Conservation (phyloP, 1,139 yeast species). For the Dujonia santamariae region DNA sequence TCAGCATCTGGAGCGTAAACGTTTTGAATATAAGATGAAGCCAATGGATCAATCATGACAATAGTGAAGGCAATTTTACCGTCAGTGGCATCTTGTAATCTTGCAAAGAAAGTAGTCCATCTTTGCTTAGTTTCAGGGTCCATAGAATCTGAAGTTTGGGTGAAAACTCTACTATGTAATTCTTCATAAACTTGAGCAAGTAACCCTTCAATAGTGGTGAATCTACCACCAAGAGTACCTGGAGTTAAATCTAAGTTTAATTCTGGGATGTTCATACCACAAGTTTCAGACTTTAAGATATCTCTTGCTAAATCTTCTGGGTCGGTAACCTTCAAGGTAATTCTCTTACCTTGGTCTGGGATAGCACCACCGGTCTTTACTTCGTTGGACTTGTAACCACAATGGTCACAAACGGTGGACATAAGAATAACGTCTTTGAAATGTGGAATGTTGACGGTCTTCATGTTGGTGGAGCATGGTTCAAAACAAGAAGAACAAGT, state of each 20-base stretch:
- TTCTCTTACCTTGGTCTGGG: conserved; percentile 78
- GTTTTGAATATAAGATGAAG: conserved; percentile 93
- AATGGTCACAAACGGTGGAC: conserved; percentile 89
- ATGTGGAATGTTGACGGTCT: conserved; percentile 94
- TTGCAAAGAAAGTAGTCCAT: conserved; percentile 79
- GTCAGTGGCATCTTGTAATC: conserved; percentile 74
- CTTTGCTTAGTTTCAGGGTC: conserved; percentile 67
- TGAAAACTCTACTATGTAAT: conserved; percentile 78
- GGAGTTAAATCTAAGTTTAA: conserved; percentile 87
- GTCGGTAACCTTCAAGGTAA: conserved; percentile 76
- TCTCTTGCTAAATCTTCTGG: conserved; percentile 94
- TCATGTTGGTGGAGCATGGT: conserved; percentile 92
- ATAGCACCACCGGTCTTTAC: conserved; percentile 98
- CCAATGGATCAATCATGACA: conserved; percentile 89
- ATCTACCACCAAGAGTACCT: conserved; percentile 97
- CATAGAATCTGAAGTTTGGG: conserved; percentile 91
- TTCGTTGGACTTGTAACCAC: conserved; percentile 97
- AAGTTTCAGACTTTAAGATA: conserved; percentile 90
- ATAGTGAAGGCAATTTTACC: conserved; percentile 86
- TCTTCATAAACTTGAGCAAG: conserved; percentile 87
- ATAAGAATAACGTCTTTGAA: conserved; percentile 95
- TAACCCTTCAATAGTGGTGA: conserved; percentile 94
- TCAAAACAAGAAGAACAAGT: conserved; percentile 87
- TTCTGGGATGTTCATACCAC: conserved; percentile 85
- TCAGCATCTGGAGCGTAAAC: conserved; percentile 97